Evolutionary conservation across 495 filamentous ascomycete species (phyloP), one percentile per base, ranked within the genome.

Genomic region (Amphirosellinia nigrospora): DNA sequence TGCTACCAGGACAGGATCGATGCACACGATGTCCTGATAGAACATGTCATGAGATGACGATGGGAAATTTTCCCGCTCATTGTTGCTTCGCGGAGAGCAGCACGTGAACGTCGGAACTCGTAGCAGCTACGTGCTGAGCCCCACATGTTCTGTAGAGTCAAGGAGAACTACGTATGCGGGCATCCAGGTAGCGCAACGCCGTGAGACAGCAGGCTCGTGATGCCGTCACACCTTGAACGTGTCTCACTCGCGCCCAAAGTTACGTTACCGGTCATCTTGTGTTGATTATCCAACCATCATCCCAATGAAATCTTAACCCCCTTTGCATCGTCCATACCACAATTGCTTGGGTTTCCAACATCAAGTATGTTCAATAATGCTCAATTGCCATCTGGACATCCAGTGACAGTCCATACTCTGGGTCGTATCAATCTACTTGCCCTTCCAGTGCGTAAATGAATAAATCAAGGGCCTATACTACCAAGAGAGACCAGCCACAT

Each of bases 11-110:
- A 28, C 58, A 26, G 36, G 34, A 28, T 15, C 11, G 34, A n/a
- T 61, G 58, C 58, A 61, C 41, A 28, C 58, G 58, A 41, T 34
- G 21, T 41, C 58, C 58, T 43, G 36, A 41, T 36, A 26, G 58
- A 41, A 23, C 58, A 13, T 26, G 21, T 41, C 58, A 41, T 61
- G 58, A 23, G 36, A 61, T 13, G 21, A 61, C 19, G 23, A 13
- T 36, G 39, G 32, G 55, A 32, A 19, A 36, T 32, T 10, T 21
- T 21, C 3, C 34, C 3, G 2, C 16, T 53, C 50, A 4, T 53
- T 58, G 34, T 30, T 58, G 19, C 52, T 30, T 53, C 26, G 23
- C 11, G 26, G 39, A 26, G 32, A 38, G 63, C 30, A 48, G 11
- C 46, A 39, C 32, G 32, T 52, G 39, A 41, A 32, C 30, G 11